Percentiles rank a stretch among this genome's conserved stretches.
Conservation (phyloP, 805 yeast species). For the Nakazawaea sp. region DNA sequence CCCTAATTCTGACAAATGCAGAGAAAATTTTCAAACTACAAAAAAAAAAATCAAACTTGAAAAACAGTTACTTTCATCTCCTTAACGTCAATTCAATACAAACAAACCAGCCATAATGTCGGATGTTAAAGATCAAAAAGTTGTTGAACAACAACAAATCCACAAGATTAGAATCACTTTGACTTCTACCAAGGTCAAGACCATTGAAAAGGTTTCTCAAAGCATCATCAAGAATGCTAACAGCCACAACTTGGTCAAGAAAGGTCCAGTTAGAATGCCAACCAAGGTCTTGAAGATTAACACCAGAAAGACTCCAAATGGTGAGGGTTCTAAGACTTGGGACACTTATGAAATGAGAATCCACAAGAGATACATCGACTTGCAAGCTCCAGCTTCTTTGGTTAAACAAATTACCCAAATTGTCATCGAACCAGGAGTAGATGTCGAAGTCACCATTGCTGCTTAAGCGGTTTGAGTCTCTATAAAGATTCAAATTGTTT, state of each 20-base stretch:
- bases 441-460: conserved; percentile 90
- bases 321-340: conserved; percentile 99
- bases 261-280: conserved; percentile 99
- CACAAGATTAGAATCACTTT: conserved; percentile 98
- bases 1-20: too few relatives aligned
- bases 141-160: conserved; percentile 73
- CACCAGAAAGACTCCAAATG: conserved; percentile 99
- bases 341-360: conserved; percentile 99
- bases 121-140: conserved; percentile 79
- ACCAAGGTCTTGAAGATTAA: conserved; percentile 96
- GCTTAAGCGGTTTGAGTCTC: conserved; percentile 48
- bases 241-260: conserved; percentile 76
- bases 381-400: conserved; percentile 90
- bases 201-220: conserved; percentile 92
- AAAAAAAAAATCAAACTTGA: not conserved
- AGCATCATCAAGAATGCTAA: conserved; percentile 86
- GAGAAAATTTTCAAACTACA: not conserved
- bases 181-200: conserved; percentile 98
- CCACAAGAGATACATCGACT: conserved; percentile 99
- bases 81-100: conserved; percentile 28
- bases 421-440: conserved; percentile 99
- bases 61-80: conserved; percentile 3
- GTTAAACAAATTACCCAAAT: conserved; percentile 96
- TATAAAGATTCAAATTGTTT: not conserved
- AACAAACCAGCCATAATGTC: conserved; percentile 47